phyloP scores from a whole-genome alignment of 495 filamentous ascomycete genomes.

The Penicillium antarcticum region DNA sequence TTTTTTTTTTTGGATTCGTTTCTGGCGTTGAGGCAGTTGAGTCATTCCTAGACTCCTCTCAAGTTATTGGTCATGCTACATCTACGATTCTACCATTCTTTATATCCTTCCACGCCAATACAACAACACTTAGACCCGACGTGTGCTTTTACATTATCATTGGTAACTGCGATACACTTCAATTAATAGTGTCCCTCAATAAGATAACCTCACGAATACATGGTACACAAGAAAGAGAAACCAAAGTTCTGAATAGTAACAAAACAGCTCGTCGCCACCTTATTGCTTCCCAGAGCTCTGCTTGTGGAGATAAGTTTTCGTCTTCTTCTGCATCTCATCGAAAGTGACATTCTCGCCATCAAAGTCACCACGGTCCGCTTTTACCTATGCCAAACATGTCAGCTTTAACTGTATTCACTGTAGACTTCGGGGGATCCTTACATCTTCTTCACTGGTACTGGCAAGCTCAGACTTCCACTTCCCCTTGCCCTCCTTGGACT shows the following conservation, averaged over 20 bases:
- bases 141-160: not conserved
- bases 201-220: not conserved
- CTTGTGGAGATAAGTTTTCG: slow-evolving; percentile 32
- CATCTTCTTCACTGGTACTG: slow-evolving; percentile 74
- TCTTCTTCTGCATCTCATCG: slow-evolving; percentile 50
- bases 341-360: slow-evolving; percentile 41
- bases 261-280: not conserved
- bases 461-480: slow-evolving; percentile 81
- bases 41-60: not conserved
- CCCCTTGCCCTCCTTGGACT: slow-evolving; percentile 69
- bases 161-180: not conserved
- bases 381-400: slow-evolving; percentile 44
- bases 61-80: slow-evolving; percentile 7
- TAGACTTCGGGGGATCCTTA: slow-evolving; percentile 31
- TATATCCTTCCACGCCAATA: not conserved
- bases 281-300: slow-evolving; percentile 12
- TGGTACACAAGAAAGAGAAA: not conserved
- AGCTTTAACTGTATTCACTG: not conserved
- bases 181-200: not conserved
- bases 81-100: not conserved
- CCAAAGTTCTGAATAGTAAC: not conserved
- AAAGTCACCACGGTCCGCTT: slow-evolving; percentile 59
- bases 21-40: slow-evolving; percentile 13
- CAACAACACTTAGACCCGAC: no score
- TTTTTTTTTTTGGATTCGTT: slow-evolving; percentile 8